These are phyloP conservation scores for Chaetomiaceae sp. DNA, from an alignment of 2,329 filamentous ascomycete species.

Conservation along the genomic window DNA sequence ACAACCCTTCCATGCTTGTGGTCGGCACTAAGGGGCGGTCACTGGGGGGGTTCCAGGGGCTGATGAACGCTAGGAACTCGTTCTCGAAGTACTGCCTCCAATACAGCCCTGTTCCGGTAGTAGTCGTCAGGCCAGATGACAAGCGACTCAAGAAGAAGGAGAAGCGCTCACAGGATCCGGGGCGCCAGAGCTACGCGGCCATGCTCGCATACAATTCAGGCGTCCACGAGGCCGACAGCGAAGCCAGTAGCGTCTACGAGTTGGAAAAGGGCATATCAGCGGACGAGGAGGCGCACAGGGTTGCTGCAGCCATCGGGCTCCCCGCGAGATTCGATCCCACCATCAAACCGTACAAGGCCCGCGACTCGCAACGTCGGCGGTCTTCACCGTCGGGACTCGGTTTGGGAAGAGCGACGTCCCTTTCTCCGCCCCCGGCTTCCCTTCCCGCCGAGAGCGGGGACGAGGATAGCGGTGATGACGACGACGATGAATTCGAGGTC, in stretches of 20 bases:
- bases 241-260: constrained; percentile 49
- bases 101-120: constrained; percentile 87
- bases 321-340: constrained; percentile 61
- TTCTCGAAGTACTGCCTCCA: constrained; percentile 94
- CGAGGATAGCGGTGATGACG: constrained; percentile 40
- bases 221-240: constrained; percentile 55
- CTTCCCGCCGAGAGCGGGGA: constrained; percentile 38
- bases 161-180: constrained; percentile 74
- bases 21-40: constrained; percentile 84
- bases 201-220: constrained; percentile 64
- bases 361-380: constrained; percentile 8
- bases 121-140: constrained; percentile 81
- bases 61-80: constrained; percentile 72
- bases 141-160: constrained; percentile 87
- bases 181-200: constrained; percentile 69
- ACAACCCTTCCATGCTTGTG: constrained; percentile 85
- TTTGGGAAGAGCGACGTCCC: constrained; percentile 9
- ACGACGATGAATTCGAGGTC: constrained; percentile 40
- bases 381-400: constrained; percentile 16
- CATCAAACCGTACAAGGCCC: constrained; percentile 49
- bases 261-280: constrained; percentile 52
- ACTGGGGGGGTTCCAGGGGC: constrained; percentile 77
- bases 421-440: constrained; percentile 22
- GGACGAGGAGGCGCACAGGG: constrained; percentile 61
- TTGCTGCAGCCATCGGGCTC: constrained; percentile 59